Conservation (phyloP, 2,329 filamentous ascomycete genomes). For the Colletotrichum lindemuthianum region DNA sequence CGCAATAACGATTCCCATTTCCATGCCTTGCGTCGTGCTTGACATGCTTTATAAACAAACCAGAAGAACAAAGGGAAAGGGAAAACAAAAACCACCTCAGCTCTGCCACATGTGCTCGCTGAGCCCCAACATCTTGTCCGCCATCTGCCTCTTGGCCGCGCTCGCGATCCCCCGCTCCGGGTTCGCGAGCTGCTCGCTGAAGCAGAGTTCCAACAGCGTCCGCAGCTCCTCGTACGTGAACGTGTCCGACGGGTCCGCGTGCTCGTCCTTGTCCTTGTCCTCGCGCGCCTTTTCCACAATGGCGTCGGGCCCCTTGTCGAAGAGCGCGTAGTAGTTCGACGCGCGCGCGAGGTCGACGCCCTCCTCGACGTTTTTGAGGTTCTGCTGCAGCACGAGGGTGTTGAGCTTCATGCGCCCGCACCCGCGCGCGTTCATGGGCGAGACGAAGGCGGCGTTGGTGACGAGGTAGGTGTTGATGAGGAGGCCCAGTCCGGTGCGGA, state of each 20-base stretch:
- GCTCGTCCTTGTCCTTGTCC: slow-evolving; percentile 63
- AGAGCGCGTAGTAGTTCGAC: slow-evolving; percentile 75
- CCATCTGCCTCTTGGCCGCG: slow-evolving; percentile 75
- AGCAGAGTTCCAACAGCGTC: slow-evolving; percentile 72
- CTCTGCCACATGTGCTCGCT: slow-evolving; percentile 79
- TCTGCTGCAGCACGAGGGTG: slow-evolving; percentile 94
- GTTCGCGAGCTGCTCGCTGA: slow-evolving; percentile 73
- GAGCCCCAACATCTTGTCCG: slow-evolving; percentile 74
- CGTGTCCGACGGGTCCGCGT: slow-evolving; percentile 46
- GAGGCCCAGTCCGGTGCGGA: slow-evolving; percentile 78
- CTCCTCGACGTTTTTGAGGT: slow-evolving; percentile 90
- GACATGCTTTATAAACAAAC: background rate
- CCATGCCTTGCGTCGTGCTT: background rate
- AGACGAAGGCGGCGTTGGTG: slow-evolving; percentile 74
- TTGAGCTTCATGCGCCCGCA: slow-evolving; percentile 92
- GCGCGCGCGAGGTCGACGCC: slow-evolving; percentile 72
- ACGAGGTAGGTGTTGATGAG: slow-evolving; percentile 86
- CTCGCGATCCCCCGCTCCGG: slow-evolving; percentile 74
- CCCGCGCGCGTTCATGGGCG: slow-evolving; percentile 85
- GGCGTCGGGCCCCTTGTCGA: slow-evolving; percentile 71
- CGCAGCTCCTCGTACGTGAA: slow-evolving; percentile 76
- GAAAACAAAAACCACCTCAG: slow-evolving; percentile 38
- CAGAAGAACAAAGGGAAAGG: background rate
- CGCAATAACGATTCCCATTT: slow-evolving; percentile 2
- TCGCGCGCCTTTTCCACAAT: slow-evolving; percentile 71